These are phyloP conservation scores for Coleophoma crateriformis DNA, from an alignment of 2,329 filamentous ascomycete genomes.

Conservation along the genomic window DNA sequence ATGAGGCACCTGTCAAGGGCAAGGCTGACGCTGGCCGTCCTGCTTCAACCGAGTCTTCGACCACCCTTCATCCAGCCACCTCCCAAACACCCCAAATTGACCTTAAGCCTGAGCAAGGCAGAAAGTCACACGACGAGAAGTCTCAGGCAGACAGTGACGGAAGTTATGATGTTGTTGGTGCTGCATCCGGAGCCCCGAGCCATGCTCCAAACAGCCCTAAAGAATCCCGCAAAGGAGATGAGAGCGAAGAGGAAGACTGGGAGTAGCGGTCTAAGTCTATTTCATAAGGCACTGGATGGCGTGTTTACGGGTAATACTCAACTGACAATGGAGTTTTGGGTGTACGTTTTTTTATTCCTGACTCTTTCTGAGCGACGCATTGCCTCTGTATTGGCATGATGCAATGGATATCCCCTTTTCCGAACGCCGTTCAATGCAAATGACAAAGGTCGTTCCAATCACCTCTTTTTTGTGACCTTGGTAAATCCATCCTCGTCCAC, in stretches of 20 bases:
- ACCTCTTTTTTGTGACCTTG: conserved; percentile 62
- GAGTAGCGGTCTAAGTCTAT: conserved; percentile 41
- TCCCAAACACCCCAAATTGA: conserved; percentile 27
- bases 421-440: conserved; percentile 13
- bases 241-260: conserved; percentile 73
- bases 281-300: background rate
- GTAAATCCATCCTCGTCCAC: conserved; percentile 80
- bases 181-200: conserved; percentile 69
- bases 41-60: conserved; percentile 49
- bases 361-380: conserved; percentile 1
- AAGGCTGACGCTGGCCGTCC: conserved; percentile 33
- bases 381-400: conserved; percentile 5
- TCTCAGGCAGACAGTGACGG: conserved; percentile 90
- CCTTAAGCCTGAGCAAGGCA: conserved; percentile 59
- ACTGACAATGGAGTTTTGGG: conserved; percentile 9
- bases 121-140: conserved; percentile 80
- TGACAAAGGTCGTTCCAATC: conserved; percentile 3
- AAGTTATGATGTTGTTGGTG: conserved; percentile 89
- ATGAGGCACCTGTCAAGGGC: conserved; percentile 44
- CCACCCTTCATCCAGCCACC: conserved; percentile 51
- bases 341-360: conserved; percentile 5
- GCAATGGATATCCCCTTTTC: conserved; percentile 14
- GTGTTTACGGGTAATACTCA: background rate
- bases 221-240: conserved; percentile 47
- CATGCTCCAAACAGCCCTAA: conserved; percentile 67